phyloP scores from a whole-genome alignment of 805 yeast genomes.

The Blastobotrys americana region DNA sequence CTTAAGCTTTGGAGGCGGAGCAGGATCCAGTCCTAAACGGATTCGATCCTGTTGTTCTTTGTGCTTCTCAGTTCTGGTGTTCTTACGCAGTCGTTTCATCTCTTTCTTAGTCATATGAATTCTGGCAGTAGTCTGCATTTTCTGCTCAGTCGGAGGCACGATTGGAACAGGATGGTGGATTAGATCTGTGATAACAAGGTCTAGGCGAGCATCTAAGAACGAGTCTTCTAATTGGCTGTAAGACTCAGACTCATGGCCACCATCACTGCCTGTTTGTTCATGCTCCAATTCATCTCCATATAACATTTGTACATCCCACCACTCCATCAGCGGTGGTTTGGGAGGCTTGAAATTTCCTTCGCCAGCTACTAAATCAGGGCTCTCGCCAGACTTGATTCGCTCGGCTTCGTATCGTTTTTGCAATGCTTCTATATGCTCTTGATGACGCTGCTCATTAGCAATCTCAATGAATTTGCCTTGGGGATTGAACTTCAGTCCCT shows the following conservation, averaged over 20 bases:
- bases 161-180: conserved; percentile 78
- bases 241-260: conserved; percentile 4
- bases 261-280: conserved; percentile 17
- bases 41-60: conserved; percentile 73
- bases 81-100: conserved; percentile 61
- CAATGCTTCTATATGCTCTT: conserved; percentile 32
- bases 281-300: conserved; percentile 32
- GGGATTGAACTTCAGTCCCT: conserved; percentile 46
- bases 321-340: conserved; percentile 62
- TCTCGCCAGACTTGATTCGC: conserved; percentile 18
- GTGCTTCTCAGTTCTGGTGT: conserved; percentile 53
- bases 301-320: conserved; percentile 79
- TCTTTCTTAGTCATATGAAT: conserved; percentile 71
- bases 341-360: conserved; percentile 47
- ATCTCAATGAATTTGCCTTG: conserved; percentile 56
- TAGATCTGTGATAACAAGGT: conserved; percentile 55
- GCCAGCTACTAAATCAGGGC: conserved; percentile 40
- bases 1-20: conserved; percentile 86
- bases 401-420: conserved; percentile 21
- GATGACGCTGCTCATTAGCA: conserved; percentile 45
- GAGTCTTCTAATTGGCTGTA: conserved; percentile 10
- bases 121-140: conserved; percentile 36
- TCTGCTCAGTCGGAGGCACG: conserved; percentile 50
- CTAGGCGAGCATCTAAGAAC: conserved; percentile 18
- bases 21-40: conserved; percentile 71